Evolutionary conservation across 1,284 basidiomycete species (phyloP).

Genomic region (Cerioporus squamosus): DNA sequence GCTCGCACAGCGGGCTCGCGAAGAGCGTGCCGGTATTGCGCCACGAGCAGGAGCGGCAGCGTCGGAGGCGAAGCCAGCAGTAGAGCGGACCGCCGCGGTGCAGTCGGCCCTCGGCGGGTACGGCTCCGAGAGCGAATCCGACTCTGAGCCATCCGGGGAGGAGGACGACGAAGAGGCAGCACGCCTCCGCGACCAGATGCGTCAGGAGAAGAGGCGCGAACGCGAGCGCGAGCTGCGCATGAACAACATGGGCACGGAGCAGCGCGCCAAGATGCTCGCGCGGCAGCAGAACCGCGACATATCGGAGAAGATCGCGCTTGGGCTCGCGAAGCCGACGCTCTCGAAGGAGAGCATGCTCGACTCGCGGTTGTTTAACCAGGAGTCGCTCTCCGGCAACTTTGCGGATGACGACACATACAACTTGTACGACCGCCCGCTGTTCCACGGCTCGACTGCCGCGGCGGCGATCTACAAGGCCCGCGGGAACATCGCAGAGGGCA

Average conservation of each 20-base stretch:
- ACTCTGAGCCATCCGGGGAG: constrained; percentile 50
- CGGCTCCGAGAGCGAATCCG: constrained; percentile 74
- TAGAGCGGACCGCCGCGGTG: constrained; percentile 67
- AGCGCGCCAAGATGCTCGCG: constrained; percentile 93
- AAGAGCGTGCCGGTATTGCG: constrained; percentile 86
- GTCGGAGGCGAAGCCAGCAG: constrained; percentile 53
- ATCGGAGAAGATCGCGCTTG: constrained; percentile 98
- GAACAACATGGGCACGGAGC: constrained; percentile 99
- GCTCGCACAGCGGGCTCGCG: constrained; percentile 93
- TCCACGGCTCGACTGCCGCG: constrained; percentile 94
- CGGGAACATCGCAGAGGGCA: constrained; percentile 81
- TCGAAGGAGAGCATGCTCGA: constrained; percentile 98
- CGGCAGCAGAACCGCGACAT: constrained; percentile 98
- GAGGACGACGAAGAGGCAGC: constrained; percentile 88
- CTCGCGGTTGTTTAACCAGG: constrained; percentile 96
- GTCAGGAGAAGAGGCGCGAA: constrained; percentile 90
- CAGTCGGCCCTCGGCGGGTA: constrained; percentile 84
- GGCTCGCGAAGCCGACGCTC: constrained; percentile 93
- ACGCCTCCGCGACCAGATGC: constrained; percentile 87
- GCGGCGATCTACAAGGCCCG: constrained; percentile 97
- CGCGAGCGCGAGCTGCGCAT: constrained; percentile 97
- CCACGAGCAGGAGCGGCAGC: constrained; percentile 30
- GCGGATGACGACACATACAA: constrained; percentile 94
- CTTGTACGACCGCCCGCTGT: constrained; percentile 93
- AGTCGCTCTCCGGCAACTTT: constrained; percentile 81